Evolutionary conservation across 2,329 filamentous ascomycete genomes (phyloP).

Genomic region (Neofusicoccum umdonicola): DNA sequence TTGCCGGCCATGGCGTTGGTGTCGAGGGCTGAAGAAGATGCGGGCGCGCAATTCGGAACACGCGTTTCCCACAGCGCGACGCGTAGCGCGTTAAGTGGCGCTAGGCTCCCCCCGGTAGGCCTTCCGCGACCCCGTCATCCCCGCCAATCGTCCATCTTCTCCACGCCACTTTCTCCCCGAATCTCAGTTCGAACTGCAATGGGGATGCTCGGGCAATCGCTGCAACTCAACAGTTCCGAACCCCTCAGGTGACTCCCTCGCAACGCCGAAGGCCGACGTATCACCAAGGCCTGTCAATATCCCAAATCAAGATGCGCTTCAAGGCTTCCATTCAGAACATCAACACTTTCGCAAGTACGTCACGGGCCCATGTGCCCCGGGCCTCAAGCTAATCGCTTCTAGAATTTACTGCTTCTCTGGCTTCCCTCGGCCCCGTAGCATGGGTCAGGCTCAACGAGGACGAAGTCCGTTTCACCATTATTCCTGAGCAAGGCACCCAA

Average conservation of each 20-base stretch:
- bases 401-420: constrained; percentile 63
- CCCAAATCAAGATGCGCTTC: constrained; percentile 47
- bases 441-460: constrained; percentile 89
- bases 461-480: constrained; percentile 88
- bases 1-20: constrained; percentile 22
- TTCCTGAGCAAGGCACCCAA: constrained; percentile 90
- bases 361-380: constrained; percentile 18
- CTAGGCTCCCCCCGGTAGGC: not conserved
- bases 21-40: not conserved
- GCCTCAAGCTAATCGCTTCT: not conserved
- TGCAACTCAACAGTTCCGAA: too few species aligned
- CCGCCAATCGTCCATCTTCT: not conserved
- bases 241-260: not conserved
- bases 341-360: constrained; percentile 53
- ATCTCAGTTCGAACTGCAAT: not conserved
- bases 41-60: not conserved
- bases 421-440: constrained; percentile 73
- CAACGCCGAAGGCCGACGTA: not conserved
- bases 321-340: constrained; percentile 53
- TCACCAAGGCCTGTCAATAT: not conserved
- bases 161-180: not conserved
- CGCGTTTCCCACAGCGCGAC: constrained; percentile 1
- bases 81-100: constrained; percentile 6
- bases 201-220: not conserved
- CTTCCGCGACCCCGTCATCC: constrained; percentile 1